These are phyloP conservation scores for Penicillium thymicola DNA, from an alignment of 2,329 filamentous ascomycete genomes.

Conservation along the genomic window DNA sequence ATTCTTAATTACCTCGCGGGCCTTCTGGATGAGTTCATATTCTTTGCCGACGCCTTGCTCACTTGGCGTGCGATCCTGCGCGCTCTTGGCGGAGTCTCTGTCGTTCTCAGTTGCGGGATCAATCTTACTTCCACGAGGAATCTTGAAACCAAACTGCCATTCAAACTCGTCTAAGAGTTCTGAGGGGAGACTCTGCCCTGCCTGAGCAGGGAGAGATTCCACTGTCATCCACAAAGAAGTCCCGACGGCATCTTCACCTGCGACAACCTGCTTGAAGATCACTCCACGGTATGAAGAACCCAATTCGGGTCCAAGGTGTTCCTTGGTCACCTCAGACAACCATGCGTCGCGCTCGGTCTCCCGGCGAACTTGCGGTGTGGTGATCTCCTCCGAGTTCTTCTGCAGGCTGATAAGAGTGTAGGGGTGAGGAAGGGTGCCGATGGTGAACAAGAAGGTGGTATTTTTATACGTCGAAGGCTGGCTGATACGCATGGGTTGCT, in stretches of 20 bases:
- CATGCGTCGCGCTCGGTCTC: constrained; percentile 73
- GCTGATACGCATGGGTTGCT: constrained; percentile 60
- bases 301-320: constrained; percentile 62
- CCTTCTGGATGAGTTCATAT: constrained; percentile 50
- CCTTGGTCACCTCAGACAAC: constrained; percentile 68
- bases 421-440: constrained; percentile 86
- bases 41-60: constrained; percentile 41
- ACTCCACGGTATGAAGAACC: constrained; percentile 65
- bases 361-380: constrained; percentile 63
- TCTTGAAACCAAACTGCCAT: constrained; percentile 83
- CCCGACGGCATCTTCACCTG: constrained; percentile 60
- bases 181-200: constrained; percentile 54
- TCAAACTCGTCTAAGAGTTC: constrained; percentile 62
- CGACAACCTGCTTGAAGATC: constrained; percentile 77
- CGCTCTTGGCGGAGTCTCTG: constrained; percentile 28
- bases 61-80: constrained; percentile 38
- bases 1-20: constrained; percentile 45
- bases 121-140: constrained; percentile 56
- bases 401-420: constrained; percentile 74
- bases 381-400: constrained; percentile 57
- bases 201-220: constrained; percentile 52
- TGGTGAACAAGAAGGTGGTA: constrained; percentile 68
- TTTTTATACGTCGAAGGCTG: constrained; percentile 69
- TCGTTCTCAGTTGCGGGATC: constrained; percentile 36
- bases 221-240: constrained; percentile 79